Base-by-base conservation (phyloP, 345 rosid genomes). In the Orychophragmus violaceus region DNA sequence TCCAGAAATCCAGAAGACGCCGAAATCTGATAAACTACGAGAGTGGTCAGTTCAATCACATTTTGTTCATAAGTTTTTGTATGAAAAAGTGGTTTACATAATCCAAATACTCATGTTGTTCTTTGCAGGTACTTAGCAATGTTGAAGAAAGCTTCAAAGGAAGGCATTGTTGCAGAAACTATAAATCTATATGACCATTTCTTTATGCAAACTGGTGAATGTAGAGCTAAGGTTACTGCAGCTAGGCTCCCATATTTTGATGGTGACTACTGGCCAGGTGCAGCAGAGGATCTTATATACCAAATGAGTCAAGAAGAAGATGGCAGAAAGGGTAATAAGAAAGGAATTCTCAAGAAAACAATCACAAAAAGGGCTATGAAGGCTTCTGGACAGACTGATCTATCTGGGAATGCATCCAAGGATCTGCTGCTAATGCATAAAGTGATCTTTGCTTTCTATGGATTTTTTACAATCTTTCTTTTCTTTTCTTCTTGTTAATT, bases 191-290 rank as follows among this genome's bases (percentile, higher is more conserved):
- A 87, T 16, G 99, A 95, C 62, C 97, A 91, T 74, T 95, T 95
- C 83, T 95, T 95, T 60, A 83, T 84, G 66, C 77, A 87, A 65
- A 71, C 78, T 23, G 99, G 97, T 59, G 99, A 95, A 78, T 84
- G 89, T 74, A 87, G 78, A 78, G 91, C 95, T 61, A 91, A 84
- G 80, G 96, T 91, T 58, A 95, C 99, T 13, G 99, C 99, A 44
- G 90, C 96, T 17, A 91, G 99, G 83, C 83, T 95, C 46, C 99
- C 99, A 29, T 95, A 95, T 83, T 95, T 95, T 64, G 99, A 95
- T 76, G 99, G 99, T 76, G 97, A 95, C 80, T 95, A 95, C 77
- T 95, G 99, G 99, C 97, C 99, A 56, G 99, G 97, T 75, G 97
- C 99, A 33, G 99, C 99, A 0, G 99, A 95, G 81, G 97, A 95